Percentiles rank a stretch among this genome's conserved stretches.
phyloP scores from a whole-genome alignment of 768 basidiomycete genomes.

The Lactarius indigo region DNA sequence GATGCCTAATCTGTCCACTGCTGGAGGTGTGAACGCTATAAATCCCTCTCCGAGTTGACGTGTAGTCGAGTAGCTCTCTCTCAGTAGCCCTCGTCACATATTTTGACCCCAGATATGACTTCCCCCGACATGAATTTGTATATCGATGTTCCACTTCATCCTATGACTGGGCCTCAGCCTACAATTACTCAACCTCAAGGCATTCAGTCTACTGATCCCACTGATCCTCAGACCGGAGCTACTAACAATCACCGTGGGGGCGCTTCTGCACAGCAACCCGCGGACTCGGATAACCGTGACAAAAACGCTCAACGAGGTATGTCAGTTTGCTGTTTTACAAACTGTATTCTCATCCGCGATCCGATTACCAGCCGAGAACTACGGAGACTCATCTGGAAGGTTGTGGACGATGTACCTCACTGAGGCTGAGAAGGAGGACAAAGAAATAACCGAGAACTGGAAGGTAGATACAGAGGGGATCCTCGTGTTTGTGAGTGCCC shows the following conservation, averaged over 20 bases:
- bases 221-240: background rate
- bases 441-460: background rate
- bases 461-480: background rate
- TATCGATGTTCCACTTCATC: background rate
- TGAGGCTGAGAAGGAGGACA: slow-evolving; percentile 8
- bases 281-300: background rate
- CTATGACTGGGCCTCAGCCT: background rate
- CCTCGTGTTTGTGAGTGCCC: slow-evolving; percentile 11
- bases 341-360: background rate
- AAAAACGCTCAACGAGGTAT: background rate
- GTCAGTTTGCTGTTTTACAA: background rate
- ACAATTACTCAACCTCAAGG: background rate
- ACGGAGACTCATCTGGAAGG: background rate
- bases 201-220: background rate
- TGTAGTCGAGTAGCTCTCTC: background rate
- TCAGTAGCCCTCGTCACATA: background rate
- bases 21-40: background rate
- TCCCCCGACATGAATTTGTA: background rate
- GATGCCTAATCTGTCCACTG: background rate
- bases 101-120: background rate
- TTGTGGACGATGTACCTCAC: slow-evolving; percentile 1
- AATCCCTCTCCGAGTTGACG: background rate
- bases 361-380: background rate
- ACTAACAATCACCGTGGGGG: background rate
- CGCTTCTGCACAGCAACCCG: background rate